Conservation (phyloP, 495 filamentous ascomycete genomes). For the Penicillium waksmanii region DNA sequence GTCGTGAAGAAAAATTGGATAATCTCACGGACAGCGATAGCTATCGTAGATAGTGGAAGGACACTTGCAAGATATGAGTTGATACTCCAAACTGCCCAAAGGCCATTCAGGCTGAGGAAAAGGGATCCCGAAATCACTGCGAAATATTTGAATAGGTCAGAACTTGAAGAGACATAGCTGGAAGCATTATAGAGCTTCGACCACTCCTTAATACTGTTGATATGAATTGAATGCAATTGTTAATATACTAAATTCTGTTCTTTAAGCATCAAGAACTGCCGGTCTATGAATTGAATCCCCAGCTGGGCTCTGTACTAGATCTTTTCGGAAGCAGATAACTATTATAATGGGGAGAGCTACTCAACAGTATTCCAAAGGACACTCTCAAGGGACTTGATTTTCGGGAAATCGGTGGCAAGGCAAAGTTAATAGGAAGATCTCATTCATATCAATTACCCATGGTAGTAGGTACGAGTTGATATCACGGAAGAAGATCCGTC, state of each 20-base stretch:
- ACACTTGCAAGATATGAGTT: not conserved
- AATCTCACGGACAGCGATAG: not conserved
- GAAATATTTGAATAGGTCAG: not conserved
- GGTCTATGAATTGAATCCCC: slow-evolving; percentile 32
- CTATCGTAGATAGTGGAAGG: not conserved
- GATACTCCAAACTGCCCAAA: slow-evolving; percentile 4
- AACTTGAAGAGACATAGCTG: not conserved
- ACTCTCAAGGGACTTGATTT: too few species aligned
- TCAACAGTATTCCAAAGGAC: too few species aligned
- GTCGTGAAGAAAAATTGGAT: not conserved
- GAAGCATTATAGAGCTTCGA: slow-evolving; percentile 6
- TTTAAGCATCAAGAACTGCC: not conserved
- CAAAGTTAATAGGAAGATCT: too few species aligned
- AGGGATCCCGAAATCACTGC: not conserved
- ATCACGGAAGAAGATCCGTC: too few species aligned
- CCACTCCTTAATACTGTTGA: slow-evolving; percentile 11
- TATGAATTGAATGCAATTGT: not conserved
- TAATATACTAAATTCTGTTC: not conserved
- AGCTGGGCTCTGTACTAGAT: slow-evolving; percentile 9
- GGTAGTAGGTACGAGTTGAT: too few species aligned
- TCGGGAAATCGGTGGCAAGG: too few species aligned
- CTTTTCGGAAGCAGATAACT: slow-evolving; percentile 13
- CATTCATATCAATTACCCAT: not conserved
- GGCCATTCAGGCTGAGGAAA: not conserved
- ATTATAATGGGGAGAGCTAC: too few species aligned